Conservation (phyloP, 768 basidiomycete genomes). For the Psilocybe tampanensis region DNA sequence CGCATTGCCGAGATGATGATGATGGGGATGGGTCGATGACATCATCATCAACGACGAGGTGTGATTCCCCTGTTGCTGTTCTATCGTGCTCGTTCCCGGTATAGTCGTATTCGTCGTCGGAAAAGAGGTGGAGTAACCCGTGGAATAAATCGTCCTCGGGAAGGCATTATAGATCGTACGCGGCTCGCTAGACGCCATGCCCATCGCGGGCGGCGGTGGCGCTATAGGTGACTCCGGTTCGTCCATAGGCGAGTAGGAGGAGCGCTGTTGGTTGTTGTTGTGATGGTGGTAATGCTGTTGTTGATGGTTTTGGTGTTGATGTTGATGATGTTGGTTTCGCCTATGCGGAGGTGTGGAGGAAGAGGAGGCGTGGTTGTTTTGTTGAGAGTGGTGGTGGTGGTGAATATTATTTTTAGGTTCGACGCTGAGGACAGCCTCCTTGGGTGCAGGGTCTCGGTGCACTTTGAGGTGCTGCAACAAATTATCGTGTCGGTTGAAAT, state of each 20-base stretch:
- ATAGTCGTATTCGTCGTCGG: conserved; percentile 1
- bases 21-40: too few relatives aligned
- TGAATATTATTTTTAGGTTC: neutral
- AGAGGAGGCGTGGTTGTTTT: conserved; percentile 10
- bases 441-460: conserved; percentile 44
- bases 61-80: too few relatives aligned
- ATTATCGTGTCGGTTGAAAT: conserved; percentile 81
- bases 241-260: conserved; percentile 20
- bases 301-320: neutral
- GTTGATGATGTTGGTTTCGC: too few relatives aligned
- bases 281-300: too few relatives aligned
- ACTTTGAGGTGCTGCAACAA: conserved; percentile 78
- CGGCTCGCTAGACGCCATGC: conserved; percentile 15
- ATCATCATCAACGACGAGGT: too few relatives aligned
- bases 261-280: conserved; percentile 12
- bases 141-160: conserved; percentile 12
- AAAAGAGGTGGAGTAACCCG: conserved; percentile 3
- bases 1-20: neutral
- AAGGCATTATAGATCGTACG: conserved; percentile 31
- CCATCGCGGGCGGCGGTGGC: too few relatives aligned
- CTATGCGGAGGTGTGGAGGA: conserved; percentile 15
- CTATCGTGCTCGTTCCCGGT: too few relatives aligned
- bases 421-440: neutral
- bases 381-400: too few relatives aligned
- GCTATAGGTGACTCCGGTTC: conserved; percentile 18